Evolutionary conservation across 495 filamentous ascomycete species (phyloP), one percentile per base, ranked within the genome.

Genomic region (Terfezia claveryi): DNA sequence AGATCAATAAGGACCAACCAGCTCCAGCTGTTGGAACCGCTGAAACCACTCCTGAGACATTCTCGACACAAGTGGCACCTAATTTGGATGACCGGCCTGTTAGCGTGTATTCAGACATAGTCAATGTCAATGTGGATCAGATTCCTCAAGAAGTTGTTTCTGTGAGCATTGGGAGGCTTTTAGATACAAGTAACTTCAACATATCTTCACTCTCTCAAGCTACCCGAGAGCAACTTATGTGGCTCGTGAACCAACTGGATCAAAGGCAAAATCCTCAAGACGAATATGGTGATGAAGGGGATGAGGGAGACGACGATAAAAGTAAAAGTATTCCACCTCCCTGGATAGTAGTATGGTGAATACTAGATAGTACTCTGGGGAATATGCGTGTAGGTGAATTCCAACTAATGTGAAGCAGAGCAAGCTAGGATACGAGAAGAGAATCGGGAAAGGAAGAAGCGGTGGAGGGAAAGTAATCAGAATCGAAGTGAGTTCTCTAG

Each of bases 381-480:
- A 7, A 7, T 32, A 32, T 32, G 27, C 27, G 4, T 32, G 27
- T 7, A 6, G 8, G 8, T 4, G 41, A 46, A 46, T 46, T 14
- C 6, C 41, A 46, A 20, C 41, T 46, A 46, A 46, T 5, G 61
- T 51, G 59, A 53, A 36, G 64, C 64, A n/a, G 67, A 68, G 38
- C 57, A 57, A 53, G 67, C 67, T 49, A 54, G 65, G 20, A 55
- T 68, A 50, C 57, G 66, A 37, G 59, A 59, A 11, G 66, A 68
- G 49, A 68, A 68, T 36, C 56, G 66, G 14, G 66, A 68, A 49
- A 54, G 66, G 46, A 68, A 68, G 56, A 68, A 68, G 54, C 63
- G 68, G 51, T 68, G 66, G 66, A 58, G 66, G 51, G 63, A 67
- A 38, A 61, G 61, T 54, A 68, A 68, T 32, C 58, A 66, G 37